Percentiles rank a stretch among this genome's conserved stretches.
Evolutionary conservation across 768 basidiomycete genomes (phyloP).

Genomic region (Suillus lakei): DNA sequence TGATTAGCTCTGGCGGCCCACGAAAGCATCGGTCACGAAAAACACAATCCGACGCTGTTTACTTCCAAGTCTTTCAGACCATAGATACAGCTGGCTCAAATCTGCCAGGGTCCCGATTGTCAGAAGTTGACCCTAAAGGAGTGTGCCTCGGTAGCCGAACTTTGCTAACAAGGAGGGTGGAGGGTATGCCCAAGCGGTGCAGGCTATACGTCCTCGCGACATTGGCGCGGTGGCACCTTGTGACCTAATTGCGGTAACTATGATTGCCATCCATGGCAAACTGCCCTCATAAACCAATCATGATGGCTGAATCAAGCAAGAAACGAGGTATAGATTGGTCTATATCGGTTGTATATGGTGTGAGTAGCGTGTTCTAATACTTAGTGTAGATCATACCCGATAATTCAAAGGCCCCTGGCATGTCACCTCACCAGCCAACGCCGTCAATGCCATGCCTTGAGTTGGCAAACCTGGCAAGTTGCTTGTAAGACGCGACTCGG

Average conservation of each 20-base stretch:
- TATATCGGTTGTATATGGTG: not conserved
- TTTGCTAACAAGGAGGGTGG: not conserved
- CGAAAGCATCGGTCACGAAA: not conserved
- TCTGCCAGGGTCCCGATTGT: not conserved
- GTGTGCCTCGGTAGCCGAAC: not conserved
- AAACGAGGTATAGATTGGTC: slow-evolving; percentile 3
- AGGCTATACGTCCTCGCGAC: not conserved
- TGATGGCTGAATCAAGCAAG: slow-evolving; percentile 6
- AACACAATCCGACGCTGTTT: not conserved
- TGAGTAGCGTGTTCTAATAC: slow-evolving; percentile 1
- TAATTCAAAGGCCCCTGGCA: not conserved
- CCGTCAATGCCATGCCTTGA: slow-evolving; percentile 4
- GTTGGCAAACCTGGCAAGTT: not conserved
- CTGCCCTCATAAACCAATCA: not conserved
- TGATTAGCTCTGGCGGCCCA: not conserved
- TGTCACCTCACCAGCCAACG: not conserved
- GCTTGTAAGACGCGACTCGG: slow-evolving; percentile 21
- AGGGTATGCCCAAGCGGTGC: not conserved
- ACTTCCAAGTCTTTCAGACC: no score
- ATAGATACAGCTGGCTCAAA: not conserved
- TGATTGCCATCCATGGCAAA: slow-evolving; percentile 1
- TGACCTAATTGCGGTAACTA: not conserved
- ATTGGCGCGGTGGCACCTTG: not conserved
- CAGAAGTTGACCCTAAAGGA: not conserved
- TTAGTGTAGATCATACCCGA: not conserved